phyloP scores from a whole-genome alignment of 768 basidiomycete species.

The Kwoniella shandongensis region DNA sequence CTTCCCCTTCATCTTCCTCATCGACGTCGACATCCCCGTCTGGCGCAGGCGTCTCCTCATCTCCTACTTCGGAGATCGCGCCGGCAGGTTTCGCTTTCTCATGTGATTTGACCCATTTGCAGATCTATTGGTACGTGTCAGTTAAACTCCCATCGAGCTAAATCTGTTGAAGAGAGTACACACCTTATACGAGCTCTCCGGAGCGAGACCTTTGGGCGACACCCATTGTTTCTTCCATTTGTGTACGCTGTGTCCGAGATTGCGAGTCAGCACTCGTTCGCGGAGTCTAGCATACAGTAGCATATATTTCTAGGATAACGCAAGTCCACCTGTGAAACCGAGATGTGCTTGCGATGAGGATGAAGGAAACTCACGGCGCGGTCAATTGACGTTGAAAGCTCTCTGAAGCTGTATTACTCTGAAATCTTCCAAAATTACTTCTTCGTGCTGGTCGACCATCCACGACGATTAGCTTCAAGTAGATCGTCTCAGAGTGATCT shows the following conservation, averaged over 20 bases:
- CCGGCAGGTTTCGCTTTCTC: conserved; percentile 19
- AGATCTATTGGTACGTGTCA: conserved; percentile 29
- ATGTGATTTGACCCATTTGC: conserved; percentile 43
- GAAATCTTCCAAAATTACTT: conserved; percentile 28
- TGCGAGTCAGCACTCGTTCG: no score
- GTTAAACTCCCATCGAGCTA: not conserved
- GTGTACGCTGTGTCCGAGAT: conserved; percentile 27
- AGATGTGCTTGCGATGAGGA: not conserved
- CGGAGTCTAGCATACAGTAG: no score
- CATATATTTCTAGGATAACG: not conserved
- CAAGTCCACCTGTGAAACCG: not conserved
- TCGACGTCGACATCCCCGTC: conserved; percentile 25
- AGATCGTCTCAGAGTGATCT: no score
- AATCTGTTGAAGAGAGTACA: not conserved
- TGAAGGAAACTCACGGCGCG: conserved; percentile 31
- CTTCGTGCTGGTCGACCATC: conserved; percentile 15
- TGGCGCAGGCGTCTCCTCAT: conserved; percentile 10
- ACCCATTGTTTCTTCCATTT: conserved; percentile 49
- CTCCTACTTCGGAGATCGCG: not conserved
- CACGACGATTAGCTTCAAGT: not conserved
- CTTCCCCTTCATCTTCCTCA: conserved; percentile 22
- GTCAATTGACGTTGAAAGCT: conserved; percentile 43
- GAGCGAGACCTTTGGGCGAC: conserved; percentile 37
- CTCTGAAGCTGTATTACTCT: conserved; percentile 27
- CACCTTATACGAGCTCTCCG: conserved; percentile 47